phyloP scores from a whole-genome alignment of 768 basidiomycete genomes.

The Gyrodon lividus region DNA sequence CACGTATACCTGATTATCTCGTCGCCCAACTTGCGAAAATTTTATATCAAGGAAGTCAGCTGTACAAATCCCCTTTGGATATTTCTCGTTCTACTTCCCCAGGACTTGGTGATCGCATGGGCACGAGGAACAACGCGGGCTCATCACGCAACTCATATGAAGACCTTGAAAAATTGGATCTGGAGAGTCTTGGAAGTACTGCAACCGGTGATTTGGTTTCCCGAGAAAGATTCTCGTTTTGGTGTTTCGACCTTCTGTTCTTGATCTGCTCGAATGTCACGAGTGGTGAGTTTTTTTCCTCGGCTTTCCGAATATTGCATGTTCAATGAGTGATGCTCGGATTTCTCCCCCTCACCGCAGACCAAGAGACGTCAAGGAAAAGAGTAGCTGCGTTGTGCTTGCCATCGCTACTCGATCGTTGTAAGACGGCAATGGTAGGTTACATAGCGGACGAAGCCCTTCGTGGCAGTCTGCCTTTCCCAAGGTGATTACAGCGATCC shows the following conservation, averaged over 20 bases:
- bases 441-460: constrained; percentile 85
- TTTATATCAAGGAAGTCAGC: constrained; percentile 67
- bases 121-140: not conserved
- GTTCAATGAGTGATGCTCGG: not conserved
- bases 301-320: no score
- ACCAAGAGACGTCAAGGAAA: constrained; percentile 56
- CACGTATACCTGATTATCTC: constrained; percentile 68
- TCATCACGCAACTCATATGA: constrained; percentile 16
- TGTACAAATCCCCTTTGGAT: constrained; percentile 42
- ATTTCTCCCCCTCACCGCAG: constrained; percentile 34
- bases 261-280: constrained; percentile 69
- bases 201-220: constrained; percentile 54
- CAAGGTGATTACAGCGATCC: constrained; percentile 49
- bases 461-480: constrained; percentile 86
- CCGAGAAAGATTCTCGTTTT: constrained; percentile 86
- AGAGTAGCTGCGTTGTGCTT: constrained; percentile 73
- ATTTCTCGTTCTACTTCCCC: constrained; percentile 12
- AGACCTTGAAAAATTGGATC: constrained; percentile 38
- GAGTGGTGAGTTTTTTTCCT: constrained; percentile 43
- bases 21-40: constrained; percentile 67
- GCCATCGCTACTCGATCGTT: constrained; percentile 75
- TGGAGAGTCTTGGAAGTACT: constrained; percentile 57
- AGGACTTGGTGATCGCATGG: not conserved
- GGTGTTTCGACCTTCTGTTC: constrained; percentile 89
- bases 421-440: constrained; percentile 59